phyloP scores from a whole-genome alignment of 2,329 filamentous ascomycete species.

The Colletotrichum tanaceti region DNA sequence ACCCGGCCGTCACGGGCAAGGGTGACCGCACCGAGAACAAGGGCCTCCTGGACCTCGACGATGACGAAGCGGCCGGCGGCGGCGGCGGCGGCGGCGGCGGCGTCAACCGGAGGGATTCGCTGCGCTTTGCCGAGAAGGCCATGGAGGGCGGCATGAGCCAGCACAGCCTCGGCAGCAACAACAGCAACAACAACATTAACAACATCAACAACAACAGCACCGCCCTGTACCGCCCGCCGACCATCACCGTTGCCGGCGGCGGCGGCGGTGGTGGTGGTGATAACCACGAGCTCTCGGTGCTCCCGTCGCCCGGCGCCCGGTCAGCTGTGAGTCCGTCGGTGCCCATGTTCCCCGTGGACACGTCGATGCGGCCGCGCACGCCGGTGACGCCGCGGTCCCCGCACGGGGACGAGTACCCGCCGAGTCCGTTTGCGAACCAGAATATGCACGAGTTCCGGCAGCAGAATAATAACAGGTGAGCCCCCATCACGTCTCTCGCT shows the following conservation, averaged over 20 bases:
- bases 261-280: too few species aligned
- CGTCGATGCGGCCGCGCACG: conserved; percentile 15
- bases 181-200: too few species aligned
- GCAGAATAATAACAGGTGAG: conserved; percentile 37
- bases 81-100: too few species aligned
- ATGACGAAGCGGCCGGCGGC: conserved; percentile 56
- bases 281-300: conserved; percentile 32
- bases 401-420: conserved; percentile 12
- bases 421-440: conserved; percentile 28
- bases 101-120: conserved; percentile 21
- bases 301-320: conserved; percentile 21
- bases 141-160: conserved; percentile 23
- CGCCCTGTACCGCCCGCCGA: background rate
- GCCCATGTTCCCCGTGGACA: conserved; percentile 34
- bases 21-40: conserved; percentile 71
- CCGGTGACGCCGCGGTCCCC: conserved; percentile 15
- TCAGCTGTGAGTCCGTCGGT: conserved; percentile 33
- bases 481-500: too few species aligned
- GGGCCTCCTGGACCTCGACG: conserved; percentile 54
- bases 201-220: too few species aligned
- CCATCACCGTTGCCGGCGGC: background rate
- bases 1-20: conserved; percentile 86
- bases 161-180: too few species aligned
- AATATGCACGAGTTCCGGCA: conserved; percentile 30
- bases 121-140: conserved; percentile 33